These are phyloP conservation scores for Epichloe baconii DNA, from an alignment of 2,329 filamentous ascomycete species.

Conservation along the genomic window DNA sequence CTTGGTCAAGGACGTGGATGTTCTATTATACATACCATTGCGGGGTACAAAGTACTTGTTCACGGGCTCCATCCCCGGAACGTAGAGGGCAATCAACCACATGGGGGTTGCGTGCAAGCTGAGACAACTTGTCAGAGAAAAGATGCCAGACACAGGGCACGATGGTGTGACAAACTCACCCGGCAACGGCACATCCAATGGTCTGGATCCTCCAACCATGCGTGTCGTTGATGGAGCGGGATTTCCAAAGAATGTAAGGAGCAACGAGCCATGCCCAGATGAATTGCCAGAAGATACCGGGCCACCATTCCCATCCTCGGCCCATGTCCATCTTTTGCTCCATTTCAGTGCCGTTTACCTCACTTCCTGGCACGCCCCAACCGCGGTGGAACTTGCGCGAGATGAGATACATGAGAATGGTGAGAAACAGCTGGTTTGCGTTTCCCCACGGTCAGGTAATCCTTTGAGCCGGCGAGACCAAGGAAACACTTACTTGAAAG, in stretches of 20 bases:
- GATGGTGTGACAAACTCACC: conserved; percentile 16
- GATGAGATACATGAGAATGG: conserved; percentile 44
- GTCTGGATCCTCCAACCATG: conserved; percentile 53
- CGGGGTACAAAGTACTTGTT: conserved; percentile 35
- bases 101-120: conserved; percentile 50
- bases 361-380: conserved; percentile 47
- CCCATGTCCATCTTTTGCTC: conserved; percentile 31
- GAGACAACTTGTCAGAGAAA: background rate
- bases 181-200: conserved; percentile 32
- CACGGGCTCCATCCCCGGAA: conserved; percentile 25
- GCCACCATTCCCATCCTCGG: conserved; percentile 53
- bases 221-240: conserved; percentile 48
- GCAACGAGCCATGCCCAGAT: conserved; percentile 44
- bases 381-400: conserved; percentile 27
- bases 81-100: conserved; percentile 45
- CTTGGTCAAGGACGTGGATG: conserved; percentile 29
- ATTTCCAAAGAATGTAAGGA: conserved; percentile 34
- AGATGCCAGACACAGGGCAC: background rate
- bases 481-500: conserved; percentile 32
- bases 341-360: conserved; percentile 35
- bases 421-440: conserved; percentile 38
- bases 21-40: conserved; percentile 36
- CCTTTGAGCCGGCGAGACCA: background rate
- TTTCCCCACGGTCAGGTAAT: background rate
- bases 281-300: conserved; percentile 47